These are phyloP conservation scores for Moesziomyces antarcticus DNA, from an alignment of 1,284 basidiomycete genomes.

Conservation along the genomic window DNA sequence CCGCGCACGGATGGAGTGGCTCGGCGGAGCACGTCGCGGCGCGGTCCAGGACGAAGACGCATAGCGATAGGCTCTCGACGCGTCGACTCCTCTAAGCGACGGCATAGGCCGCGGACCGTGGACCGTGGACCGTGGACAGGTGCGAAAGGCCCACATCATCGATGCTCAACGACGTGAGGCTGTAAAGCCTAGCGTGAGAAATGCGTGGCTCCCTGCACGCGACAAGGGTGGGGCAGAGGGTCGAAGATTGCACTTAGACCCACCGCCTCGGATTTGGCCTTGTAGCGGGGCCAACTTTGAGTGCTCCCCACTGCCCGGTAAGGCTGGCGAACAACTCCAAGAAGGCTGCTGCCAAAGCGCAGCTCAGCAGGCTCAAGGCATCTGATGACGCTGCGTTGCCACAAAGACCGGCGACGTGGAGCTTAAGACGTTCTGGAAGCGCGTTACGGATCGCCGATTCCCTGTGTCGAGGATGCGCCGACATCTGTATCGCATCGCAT, in stretches of 20 bases:
- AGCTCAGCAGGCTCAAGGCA: too few relatives aligned
- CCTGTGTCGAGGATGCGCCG: too few relatives aligned
- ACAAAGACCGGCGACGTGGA: neutral
- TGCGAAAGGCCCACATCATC: neutral
- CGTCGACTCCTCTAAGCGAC: conserved; percentile 14
- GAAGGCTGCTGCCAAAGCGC: too few relatives aligned
- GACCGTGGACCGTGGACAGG: neutral
- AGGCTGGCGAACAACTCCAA: too few relatives aligned
- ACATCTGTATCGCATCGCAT: neutral
- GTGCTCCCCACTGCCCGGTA: too few relatives aligned
- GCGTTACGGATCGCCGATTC: too few relatives aligned
- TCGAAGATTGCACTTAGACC: neutral
- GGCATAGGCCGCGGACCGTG: neutral
- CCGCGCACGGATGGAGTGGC: neutral
- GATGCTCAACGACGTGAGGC: neutral
- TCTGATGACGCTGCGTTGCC: neutral
- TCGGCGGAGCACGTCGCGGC: neutral
- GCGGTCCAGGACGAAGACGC: conserved; percentile 3
- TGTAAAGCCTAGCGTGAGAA: conserved; percentile 1
- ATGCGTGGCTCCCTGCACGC: neutral
- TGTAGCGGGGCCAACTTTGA: neutral
- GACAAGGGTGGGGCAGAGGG: neutral
- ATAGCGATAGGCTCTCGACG: conserved; percentile 33
- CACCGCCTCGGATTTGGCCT: neutral
- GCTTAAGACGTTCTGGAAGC: neutral